A percentile compares a stretch with the other conserved stretches of the same genome.
Evolutionary conservation across 768 basidiomycete species (phyloP).

Genomic region (Candolleomyces eurysporus): DNA sequence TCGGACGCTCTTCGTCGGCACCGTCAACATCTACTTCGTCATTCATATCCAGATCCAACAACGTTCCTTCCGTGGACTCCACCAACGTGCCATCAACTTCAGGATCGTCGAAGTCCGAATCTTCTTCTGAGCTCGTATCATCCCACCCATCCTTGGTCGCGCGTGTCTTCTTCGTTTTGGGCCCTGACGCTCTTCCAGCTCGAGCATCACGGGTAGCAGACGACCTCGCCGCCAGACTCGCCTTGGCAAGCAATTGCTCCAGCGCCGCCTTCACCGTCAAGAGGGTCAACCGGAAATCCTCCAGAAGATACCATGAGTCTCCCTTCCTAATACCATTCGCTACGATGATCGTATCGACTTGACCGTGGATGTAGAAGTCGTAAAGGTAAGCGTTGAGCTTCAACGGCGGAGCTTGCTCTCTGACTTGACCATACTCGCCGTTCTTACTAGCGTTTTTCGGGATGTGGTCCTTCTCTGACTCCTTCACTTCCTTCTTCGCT

Average conservation of each 20-base stretch:
- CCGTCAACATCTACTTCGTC: slow-evolving; percentile 21
- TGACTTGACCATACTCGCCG: too few species aligned
- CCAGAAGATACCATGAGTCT: slow-evolving; percentile 63
- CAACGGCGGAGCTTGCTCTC: slow-evolving; percentile 10
- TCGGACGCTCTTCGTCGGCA: slow-evolving; percentile 11
- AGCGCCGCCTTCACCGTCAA: slow-evolving; percentile 48
- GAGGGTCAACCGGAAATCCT: slow-evolving; percentile 57
- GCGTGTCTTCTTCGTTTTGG: not conserved
- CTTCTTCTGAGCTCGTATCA: not conserved
- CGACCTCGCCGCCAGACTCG: slow-evolving; percentile 6
- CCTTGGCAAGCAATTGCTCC: slow-evolving; percentile 40
- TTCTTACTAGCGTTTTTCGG: too few species aligned
- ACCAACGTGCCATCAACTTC: not conserved
- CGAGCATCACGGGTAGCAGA: not conserved
- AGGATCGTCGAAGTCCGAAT: not conserved
- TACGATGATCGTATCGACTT: slow-evolving; percentile 40
- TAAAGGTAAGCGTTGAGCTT: slow-evolving; percentile 62
- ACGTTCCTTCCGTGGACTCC: not conserved
- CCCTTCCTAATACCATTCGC: slow-evolving; percentile 62
- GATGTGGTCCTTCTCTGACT: too few species aligned
- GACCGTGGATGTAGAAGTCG: slow-evolving; percentile 71
- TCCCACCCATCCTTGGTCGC: slow-evolving; percentile 2
- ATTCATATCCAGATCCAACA: slow-evolving; percentile 14
- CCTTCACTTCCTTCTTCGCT: too few species aligned
- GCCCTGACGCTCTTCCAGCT: slow-evolving; percentile 4